Evolutionary conservation across 352 stramenopile genomes (phyloP).

Genomic region (Ochromonadaceae sp.): DNA sequence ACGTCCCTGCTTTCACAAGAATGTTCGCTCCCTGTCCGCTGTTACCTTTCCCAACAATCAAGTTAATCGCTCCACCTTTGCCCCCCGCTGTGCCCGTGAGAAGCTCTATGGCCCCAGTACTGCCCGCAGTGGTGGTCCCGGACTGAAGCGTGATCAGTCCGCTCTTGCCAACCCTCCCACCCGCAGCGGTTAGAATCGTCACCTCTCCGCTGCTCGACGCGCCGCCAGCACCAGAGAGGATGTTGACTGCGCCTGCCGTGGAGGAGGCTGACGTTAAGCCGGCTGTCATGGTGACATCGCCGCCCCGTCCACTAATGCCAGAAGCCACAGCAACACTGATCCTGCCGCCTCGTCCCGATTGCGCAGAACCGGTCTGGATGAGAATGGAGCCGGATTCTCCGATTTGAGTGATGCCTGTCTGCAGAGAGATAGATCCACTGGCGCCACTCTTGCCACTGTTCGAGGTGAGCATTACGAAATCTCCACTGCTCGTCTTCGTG

Average conservation of each 20-base stretch:
- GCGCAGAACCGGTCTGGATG: not conserved
- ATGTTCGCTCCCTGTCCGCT: too few relatives aligned
- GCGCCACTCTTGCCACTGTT: not conserved
- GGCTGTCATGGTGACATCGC: not conserved
- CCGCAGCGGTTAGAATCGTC: not conserved
- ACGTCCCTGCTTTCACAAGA: too few relatives aligned
- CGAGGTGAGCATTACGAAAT: not conserved
- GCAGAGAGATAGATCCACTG: not conserved
- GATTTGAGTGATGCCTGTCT: not conserved
- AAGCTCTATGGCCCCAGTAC: too few relatives aligned
- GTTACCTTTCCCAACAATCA: too few relatives aligned
- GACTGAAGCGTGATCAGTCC: not conserved
- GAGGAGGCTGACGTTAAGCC: not conserved
- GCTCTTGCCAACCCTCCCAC: not conserved
- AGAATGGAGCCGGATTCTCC: slow-evolving; percentile 14
- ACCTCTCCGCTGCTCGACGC: not conserved
- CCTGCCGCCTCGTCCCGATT: not conserved
- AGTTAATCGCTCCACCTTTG: too few relatives aligned
- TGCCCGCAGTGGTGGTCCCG: too few relatives aligned
- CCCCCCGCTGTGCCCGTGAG: too few relatives aligned
- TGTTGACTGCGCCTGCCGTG: not conserved
- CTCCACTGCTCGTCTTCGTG: not conserved
- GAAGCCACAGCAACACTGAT: slow-evolving; percentile 9
- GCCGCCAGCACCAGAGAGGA: not conserved
- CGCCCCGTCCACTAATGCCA: slow-evolving; percentile 10